Conservation (phyloP, 2,329 filamentous ascomycete species). For the Polytolypa hystricis region DNA sequence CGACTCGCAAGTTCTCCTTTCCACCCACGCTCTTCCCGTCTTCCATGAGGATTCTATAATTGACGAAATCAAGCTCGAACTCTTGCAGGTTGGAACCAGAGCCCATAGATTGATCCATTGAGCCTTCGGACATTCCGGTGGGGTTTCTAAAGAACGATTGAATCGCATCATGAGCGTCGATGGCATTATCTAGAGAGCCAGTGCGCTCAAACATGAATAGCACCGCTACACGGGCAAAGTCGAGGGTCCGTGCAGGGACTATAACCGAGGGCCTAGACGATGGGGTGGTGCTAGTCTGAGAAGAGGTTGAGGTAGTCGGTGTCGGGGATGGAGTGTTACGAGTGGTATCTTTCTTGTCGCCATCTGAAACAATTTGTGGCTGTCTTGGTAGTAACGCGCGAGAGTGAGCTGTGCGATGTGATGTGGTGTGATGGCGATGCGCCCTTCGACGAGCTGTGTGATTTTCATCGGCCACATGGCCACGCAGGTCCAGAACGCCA, state of each 20-base stretch:
- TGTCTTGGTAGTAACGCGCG: not conserved
- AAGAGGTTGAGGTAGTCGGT: constrained; percentile 19
- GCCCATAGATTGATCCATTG: constrained; percentile 9
- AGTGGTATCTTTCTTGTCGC: not conserved
- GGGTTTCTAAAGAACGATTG: constrained; percentile 8
- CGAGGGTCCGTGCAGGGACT: constrained; percentile 12
- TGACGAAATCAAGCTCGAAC: constrained; percentile 15
- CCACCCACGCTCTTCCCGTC: constrained; percentile 15
- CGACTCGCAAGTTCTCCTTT: no score
- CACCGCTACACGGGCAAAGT: constrained; percentile 19
- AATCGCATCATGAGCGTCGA: constrained; percentile 12
- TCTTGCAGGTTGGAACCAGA: constrained; percentile 12
- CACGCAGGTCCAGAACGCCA: not conserved
- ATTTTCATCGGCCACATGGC: constrained; percentile 4
- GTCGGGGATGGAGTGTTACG: constrained; percentile 9
- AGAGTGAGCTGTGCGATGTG: not conserved
- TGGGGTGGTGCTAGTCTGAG: constrained; percentile 10
- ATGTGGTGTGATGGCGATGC: not conserved
- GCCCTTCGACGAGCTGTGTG: not conserved
- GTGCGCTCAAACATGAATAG: constrained; percentile 19
- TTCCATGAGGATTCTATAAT: constrained; percentile 13
- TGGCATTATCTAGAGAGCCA: constrained; percentile 11
- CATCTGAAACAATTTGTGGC: not conserved
- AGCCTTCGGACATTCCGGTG: constrained; percentile 2
- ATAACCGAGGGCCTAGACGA: constrained; percentile 9